Conservation (phyloP, 306 rosid genomes). For the Quillaja saponaria region DNA sequence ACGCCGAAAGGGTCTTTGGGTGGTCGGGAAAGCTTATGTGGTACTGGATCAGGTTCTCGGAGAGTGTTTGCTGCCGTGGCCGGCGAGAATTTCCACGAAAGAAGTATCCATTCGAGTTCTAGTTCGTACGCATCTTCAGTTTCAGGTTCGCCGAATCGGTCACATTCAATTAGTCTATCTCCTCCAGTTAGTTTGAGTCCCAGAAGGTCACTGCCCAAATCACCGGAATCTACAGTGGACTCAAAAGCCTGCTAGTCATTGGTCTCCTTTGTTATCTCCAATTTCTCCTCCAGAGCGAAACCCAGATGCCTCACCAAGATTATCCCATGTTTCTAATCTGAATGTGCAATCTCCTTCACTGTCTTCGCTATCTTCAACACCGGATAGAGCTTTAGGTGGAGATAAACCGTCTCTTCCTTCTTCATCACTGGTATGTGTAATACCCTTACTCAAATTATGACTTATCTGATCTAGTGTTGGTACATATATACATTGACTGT, state of each 20-base stretch:
- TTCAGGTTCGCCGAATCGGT: constrained; percentile 57
- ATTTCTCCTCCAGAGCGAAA: constrained; percentile 34
- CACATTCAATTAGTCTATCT: constrained; percentile 60
- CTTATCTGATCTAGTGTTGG: no score
- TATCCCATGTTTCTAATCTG: neutral
- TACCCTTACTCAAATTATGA: no score
- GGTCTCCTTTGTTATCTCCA: constrained; percentile 30
- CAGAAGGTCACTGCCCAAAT: constrained; percentile 25
- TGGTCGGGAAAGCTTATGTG: constrained; percentile 33
- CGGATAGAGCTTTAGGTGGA: no score
- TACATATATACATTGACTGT: no score
- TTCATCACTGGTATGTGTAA: no score
- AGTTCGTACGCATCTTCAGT: constrained; percentile 56
- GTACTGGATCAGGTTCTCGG: constrained; percentile 69
- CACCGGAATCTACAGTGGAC: constrained; percentile 50
- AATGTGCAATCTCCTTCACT: constrained; percentile 23
- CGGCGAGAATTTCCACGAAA: constrained; percentile 34
- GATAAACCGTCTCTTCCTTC: no score
- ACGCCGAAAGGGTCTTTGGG: constrained; percentile 79
- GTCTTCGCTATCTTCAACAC: constrained; percentile 17
- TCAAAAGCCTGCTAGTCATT: constrained; percentile 9
- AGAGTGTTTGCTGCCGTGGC: constrained; percentile 41
- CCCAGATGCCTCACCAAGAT: no score
- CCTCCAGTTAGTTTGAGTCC: constrained; percentile 69
- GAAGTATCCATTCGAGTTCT: constrained; percentile 44